Base-by-base conservation (phyloP, 306 rosid species). In the Arachis stenosperma region DNA sequence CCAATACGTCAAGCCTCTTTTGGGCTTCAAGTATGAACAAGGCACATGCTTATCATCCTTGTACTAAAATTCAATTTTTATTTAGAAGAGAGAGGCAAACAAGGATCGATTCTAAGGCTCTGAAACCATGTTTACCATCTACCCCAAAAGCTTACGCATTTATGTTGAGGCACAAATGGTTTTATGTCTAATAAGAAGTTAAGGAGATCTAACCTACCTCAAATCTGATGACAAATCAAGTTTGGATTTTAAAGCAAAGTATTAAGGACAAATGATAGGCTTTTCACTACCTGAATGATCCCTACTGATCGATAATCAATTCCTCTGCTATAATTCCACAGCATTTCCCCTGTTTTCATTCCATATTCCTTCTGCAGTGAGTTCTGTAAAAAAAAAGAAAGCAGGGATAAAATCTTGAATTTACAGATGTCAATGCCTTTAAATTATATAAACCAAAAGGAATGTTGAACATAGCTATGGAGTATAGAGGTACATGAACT, bases 291-390 rank as follows among this genome's bases (percentile, higher is more conserved):
- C 98, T 90, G 94, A 77, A 90, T 81, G 75, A 74, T 60, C 71
- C 96, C 96, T 85, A 93, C 94, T 48, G 82, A 78, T 76, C 97
- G 92, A 78, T 82, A 84, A 82, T 93, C 98, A 81, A 93, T 74
- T 76, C 98, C 98, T 81, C 97, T 85, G 75, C 97, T 82, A 80
- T 82, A 86, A 69, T 77, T 89, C 98, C 98, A 90, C 67, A 93
- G 66, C 96, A 89, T 89, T 80, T 89, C 97, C 80, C 98, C 98
- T 8, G 90, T 90, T 79, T 88, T 93, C 66, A 59, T 33, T 79
- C 98, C 97, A 43, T 84, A 91, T 73, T 93, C 96, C 75, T 91
- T 93, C 71, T 83, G 96, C 83, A 91, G 88, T 60, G 85, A 71
- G 53, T 86, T 92, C 98, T 93, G 88, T 68, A 78, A 62, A 79